A percentile compares a stretch with the other conserved stretches of the same genome.
Evolutionary conservation across 129 eudicot genomes (phyloP).

Genomic region (Flaveria ramosissima): DNA sequence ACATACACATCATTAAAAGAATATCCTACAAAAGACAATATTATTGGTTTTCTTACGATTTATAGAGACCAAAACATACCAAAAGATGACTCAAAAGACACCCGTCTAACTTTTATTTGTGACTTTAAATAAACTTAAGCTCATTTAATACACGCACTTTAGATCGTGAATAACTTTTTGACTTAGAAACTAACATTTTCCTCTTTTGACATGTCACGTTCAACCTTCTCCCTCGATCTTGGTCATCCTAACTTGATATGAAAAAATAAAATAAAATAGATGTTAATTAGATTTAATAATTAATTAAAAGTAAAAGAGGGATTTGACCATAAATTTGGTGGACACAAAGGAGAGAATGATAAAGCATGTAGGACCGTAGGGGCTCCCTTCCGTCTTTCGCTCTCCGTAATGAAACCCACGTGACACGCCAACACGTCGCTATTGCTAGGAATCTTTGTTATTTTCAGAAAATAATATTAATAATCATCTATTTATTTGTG

Average conservation of each 20-base stretch:
- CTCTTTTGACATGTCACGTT: neutral
- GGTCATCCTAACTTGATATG: neutral
- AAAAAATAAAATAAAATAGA: neutral
- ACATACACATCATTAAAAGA: constrained; percentile 22
- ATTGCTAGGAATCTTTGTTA: constrained; percentile 9
- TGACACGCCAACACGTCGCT: constrained; percentile 19
- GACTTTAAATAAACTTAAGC: constrained; percentile 19
- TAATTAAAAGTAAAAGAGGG: neutral
- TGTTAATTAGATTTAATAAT: neutral
- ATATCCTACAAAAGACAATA: neutral
- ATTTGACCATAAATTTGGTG: constrained; percentile 22
- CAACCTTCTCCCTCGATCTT: neutral
- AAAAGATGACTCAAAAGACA: constrained; percentile 29
- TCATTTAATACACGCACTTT: neutral
- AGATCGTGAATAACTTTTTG: neutral
- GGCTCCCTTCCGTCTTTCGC: constrained; percentile 45
- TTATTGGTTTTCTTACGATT: constrained; percentile 15
- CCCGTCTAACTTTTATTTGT: constrained; percentile 4
- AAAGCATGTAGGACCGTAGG: constrained; percentile 26
- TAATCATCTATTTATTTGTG: too few relatives aligned
- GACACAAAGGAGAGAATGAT: constrained; percentile 12
- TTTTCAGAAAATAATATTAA: neutral
- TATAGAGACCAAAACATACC: neutral
- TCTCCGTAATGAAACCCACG: constrained; percentile 42
- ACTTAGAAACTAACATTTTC: neutral